These are phyloP conservation scores for Blastobotrys petasosporus DNA, from an alignment of 1,139 yeast genomes.

Conservation along the genomic window DNA sequence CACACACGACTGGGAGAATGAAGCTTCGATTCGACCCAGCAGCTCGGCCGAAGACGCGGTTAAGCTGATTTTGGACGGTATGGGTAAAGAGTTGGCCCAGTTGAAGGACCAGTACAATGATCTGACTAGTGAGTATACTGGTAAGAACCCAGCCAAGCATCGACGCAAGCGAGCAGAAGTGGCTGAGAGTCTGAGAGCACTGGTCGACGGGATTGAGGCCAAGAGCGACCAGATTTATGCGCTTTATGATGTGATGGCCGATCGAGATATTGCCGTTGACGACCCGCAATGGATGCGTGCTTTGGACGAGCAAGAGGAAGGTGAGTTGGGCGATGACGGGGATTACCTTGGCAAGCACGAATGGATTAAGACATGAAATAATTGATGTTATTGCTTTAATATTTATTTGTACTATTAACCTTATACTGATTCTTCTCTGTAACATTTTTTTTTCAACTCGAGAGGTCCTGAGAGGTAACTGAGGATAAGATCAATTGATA, in stretches of 20 bases:
- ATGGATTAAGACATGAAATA: slow-evolving; percentile 7
- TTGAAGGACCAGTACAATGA: slow-evolving; percentile 22
- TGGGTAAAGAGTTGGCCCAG: slow-evolving; percentile 25
- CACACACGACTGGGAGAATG: slow-evolving; percentile 19
- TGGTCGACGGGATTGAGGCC: slow-evolving; percentile 28
- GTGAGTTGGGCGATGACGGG: background rate
- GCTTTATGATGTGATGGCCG: slow-evolving; percentile 28
- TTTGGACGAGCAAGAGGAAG: background rate
- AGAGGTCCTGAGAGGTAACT: too few relatives aligned
- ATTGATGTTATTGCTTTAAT: background rate
- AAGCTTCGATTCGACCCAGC: slow-evolving; percentile 30
- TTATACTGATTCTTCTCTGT: too few relatives aligned
- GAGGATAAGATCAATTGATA: too few relatives aligned
- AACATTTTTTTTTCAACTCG: too few relatives aligned
- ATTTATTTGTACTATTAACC: too few relatives aligned
- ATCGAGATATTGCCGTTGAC: slow-evolving; percentile 17
- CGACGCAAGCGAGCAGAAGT: slow-evolving; percentile 24
- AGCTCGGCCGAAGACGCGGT: slow-evolving; percentile 29
- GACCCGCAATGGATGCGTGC: slow-evolving; percentile 1
- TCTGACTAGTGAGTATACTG: slow-evolving; percentile 25
- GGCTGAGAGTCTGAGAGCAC: slow-evolving; percentile 21
- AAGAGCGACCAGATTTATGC: slow-evolving; percentile 34
- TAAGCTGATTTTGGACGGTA: slow-evolving; percentile 22
- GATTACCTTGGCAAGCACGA: slow-evolving; percentile 5
- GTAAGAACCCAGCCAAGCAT: slow-evolving; percentile 26